Evolutionary conservation across 768 basidiomycete species (phyloP), one percentile per base, ranked within the genome.

Genomic region (Lentinula detonsa): DNA sequence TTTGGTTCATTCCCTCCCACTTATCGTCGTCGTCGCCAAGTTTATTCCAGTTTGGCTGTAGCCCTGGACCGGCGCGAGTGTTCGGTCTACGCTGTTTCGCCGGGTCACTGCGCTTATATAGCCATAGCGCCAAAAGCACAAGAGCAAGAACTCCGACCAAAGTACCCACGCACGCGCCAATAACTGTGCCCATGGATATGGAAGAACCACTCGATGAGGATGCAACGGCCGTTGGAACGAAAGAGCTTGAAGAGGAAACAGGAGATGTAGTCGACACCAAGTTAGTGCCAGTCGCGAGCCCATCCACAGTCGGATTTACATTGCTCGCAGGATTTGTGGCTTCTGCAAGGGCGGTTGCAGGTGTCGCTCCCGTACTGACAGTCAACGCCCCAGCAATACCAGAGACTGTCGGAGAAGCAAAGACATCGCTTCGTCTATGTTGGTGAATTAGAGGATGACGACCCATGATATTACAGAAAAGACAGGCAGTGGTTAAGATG

Each of bases 131-230:
- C 57, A 87, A 71, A 9, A 85, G 65, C 45, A 83, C 76, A 52
- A 89, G 70, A 21, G 81, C 70, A 35, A 78, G 67, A 34, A 79
- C 75, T 49, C 85, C 81, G 42, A 80, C 80, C 65, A 88, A 78
- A 28, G 85, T 83, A 4, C 81, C 87, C 1, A 87, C 73, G 63
- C 88, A 90, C 21, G 80, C 79, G 4, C 81, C 88, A 37, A 90
- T 75, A 37, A 88, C 86, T 5, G 85, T 81, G 61, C 78, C 75
- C 61, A 81, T 65, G 4, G 81, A 67, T 15, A 84, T 80, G 18
- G 70, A 71, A 42, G 66, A 63, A 16, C 69, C 59, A 51, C 65
- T 60, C 31, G 73, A 69, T 10, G 68, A 57, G 2, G 63, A 39
- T 13, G 68, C 61, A 4, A 72, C 33, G 31, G 62, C 34, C n/a